A percentile compares a stretch with the other conserved stretches of the same genome.
phyloP scores from a whole-genome alignment of 495 filamentous ascomycete genomes.

The Tricharina praecox region DNA sequence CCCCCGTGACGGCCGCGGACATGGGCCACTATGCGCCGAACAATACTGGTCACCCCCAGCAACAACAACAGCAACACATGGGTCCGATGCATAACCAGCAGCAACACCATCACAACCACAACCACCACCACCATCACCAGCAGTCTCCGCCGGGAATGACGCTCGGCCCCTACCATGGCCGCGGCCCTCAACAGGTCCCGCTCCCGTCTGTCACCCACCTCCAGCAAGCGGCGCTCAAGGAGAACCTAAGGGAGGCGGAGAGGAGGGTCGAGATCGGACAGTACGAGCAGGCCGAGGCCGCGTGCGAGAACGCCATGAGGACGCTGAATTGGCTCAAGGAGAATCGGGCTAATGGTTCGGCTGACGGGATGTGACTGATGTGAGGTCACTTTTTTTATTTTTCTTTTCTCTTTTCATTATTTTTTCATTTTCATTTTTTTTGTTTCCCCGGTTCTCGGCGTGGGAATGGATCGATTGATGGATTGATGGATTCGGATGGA shows the following conservation, averaged over 20 bases:
- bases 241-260: constrained; percentile 14
- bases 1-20: neutral
- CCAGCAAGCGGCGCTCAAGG: constrained; percentile 12
- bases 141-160: constrained; percentile 12
- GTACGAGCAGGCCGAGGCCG: constrained; percentile 16
- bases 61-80: constrained; percentile 9
- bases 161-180: constrained; percentile 14
- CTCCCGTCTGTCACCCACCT: constrained; percentile 17
- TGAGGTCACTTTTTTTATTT: no score
- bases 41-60: no score
- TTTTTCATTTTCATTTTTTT: no score
- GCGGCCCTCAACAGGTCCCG: constrained; percentile 14
- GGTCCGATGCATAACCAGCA: no score
- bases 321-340: constrained; percentile 17
- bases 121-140: no score
- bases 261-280: constrained; percentile 17
- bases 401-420: no score
- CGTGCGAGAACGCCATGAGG: constrained; percentile 17
- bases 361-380: no score
- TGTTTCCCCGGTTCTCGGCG: no score
- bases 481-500: no score
- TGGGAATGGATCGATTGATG: no score
- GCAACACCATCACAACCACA: no score
- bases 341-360: no score
- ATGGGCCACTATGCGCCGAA: constrained; percentile 12